A percentile compares a stretch with the other conserved stretches of the same genome.
phyloP scores from a whole-genome alignment of 2,329 filamentous ascomycete species.

The Colletotrichum tanaceti region DNA sequence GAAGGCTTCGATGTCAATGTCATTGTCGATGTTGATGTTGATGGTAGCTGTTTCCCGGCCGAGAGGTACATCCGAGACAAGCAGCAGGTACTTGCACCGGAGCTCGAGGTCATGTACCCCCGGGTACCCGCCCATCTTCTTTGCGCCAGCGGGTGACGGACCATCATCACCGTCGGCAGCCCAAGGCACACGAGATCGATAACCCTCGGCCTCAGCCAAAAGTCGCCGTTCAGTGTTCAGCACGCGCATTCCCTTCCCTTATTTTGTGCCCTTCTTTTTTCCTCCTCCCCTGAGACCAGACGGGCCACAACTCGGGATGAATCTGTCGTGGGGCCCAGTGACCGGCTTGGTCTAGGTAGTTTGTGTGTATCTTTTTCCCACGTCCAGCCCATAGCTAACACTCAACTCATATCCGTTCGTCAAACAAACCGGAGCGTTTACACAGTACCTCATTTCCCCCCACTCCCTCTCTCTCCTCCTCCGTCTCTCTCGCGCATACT shows the following conservation, averaged over 20 bases:
- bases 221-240: slow-evolving; percentile 13
- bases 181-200: neutral
- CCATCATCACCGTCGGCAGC: neutral
- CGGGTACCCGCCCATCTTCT: slow-evolving; percentile 1
- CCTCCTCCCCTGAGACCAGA: slow-evolving; percentile 27
- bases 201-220: slow-evolving; percentile 32
- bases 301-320: slow-evolving; percentile 3
- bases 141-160: slow-evolving; percentile 22
- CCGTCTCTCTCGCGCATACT: no score
- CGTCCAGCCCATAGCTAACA: neutral
- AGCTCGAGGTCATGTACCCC: slow-evolving; percentile 19
- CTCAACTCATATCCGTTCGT: neutral
- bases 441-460: neutral
- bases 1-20: slow-evolving; percentile 4
- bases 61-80: slow-evolving; percentile 22
- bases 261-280: neutral
- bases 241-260: slow-evolving; percentile 17
- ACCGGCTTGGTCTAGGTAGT: slow-evolving; percentile 13
- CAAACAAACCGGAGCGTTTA: neutral
- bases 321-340: neutral
- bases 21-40: neutral
- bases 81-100: slow-evolving; percentile 24
- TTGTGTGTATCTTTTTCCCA: slow-evolving; percentile 25
- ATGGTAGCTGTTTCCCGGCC: slow-evolving; percentile 6
- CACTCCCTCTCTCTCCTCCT: no score